These are phyloP conservation scores for Plasmodium gonderi DNA, from an alignment of 169 alveolate genomes.

Conservation along the genomic window DNA sequence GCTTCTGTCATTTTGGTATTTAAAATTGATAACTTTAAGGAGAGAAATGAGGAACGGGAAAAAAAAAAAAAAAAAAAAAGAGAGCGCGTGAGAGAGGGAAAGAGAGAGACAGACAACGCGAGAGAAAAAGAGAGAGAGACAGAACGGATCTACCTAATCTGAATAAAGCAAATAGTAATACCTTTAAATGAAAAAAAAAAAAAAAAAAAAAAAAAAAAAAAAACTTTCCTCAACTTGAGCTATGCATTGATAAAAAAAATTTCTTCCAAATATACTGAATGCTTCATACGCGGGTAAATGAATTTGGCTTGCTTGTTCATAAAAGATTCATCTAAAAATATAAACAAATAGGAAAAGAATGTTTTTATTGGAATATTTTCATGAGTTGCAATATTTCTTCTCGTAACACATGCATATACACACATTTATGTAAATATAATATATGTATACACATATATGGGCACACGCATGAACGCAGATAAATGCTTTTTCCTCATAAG, in stretches of 20 bases:
- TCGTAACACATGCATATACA: no score
- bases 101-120: background rate
- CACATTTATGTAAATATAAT: background rate
- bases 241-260: background rate
- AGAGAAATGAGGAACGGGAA: background rate
- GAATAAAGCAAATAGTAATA: background rate
- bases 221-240: background rate
- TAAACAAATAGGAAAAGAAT: no score
- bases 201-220: no score
- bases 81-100: background rate
- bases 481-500: no score
- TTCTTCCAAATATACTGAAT: background rate
- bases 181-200: background rate
- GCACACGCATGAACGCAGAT: background rate
- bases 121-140: background rate
- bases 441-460: background rate
- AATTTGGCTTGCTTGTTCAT: background rate
- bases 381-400: no score
- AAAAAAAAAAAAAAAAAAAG: background rate
- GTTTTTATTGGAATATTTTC: no score
- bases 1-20: conserved; percentile 69
- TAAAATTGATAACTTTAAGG: background rate
- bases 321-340: background rate
- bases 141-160: background rate
- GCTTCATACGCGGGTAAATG: background rate